These are phyloP conservation scores for Whalleya microplaca DNA, from an alignment of 2,329 filamentous ascomycete species.

Conservation along the genomic window DNA sequence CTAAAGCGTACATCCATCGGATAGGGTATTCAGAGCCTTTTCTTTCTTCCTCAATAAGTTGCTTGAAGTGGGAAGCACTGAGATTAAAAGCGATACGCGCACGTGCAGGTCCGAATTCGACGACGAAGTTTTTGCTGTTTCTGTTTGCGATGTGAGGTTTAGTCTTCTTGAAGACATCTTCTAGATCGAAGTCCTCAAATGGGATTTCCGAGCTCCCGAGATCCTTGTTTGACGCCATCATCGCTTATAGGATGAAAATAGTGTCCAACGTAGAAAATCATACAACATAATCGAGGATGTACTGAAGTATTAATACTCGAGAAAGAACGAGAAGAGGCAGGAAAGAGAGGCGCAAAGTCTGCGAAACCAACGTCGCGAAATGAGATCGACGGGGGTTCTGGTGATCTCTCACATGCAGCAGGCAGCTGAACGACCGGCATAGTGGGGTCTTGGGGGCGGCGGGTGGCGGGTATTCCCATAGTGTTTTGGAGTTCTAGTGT, in stretches of 20 bases:
- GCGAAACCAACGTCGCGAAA: neutral
- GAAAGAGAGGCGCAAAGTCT: neutral
- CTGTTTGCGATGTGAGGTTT: conserved; percentile 45
- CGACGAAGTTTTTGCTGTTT: conserved; percentile 60
- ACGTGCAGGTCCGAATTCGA: conserved; percentile 63
- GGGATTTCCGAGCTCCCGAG: conserved; percentile 14
- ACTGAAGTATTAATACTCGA: conserved; percentile 8
- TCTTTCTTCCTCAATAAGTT: conserved; percentile 39
- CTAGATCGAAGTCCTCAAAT: conserved; percentile 59
- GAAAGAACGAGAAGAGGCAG: neutral
- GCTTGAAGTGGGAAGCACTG: conserved; percentile 43
- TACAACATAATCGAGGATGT: neutral
- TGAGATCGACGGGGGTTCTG: neutral
- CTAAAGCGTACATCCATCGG: conserved; percentile 67
- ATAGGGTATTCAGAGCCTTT: conserved; percentile 51
- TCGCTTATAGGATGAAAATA: conserved; percentile 3
- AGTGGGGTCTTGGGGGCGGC: neutral
- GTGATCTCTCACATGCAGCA: neutral
- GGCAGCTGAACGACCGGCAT: neutral
- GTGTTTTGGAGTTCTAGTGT: neutral
- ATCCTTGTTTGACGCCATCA: conserved; percentile 12
- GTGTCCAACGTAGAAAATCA: neutral
- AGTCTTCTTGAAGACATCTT: conserved; percentile 48
- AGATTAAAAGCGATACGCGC: conserved; percentile 63
- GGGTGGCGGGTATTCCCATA: neutral